These are phyloP conservation scores for Pontederia paniculata DNA, from an alignment of 176 grass and related monocot genomes.

Conservation along the genomic window DNA sequence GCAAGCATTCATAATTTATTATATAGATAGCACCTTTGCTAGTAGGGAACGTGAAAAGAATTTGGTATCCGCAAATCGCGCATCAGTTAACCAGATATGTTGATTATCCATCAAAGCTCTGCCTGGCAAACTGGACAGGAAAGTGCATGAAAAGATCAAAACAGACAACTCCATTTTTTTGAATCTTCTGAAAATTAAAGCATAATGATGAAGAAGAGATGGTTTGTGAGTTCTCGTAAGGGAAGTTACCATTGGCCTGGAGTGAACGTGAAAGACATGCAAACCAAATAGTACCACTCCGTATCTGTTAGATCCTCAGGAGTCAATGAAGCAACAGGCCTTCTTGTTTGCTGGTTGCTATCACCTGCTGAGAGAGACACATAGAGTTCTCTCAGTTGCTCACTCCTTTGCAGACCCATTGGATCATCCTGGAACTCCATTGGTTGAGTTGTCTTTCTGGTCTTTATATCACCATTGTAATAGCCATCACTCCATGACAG, in stretches of 20 bases:
- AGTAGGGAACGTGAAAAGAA: slow-evolving; percentile 50
- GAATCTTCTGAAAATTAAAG: not conserved
- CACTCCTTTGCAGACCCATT: slow-evolving; percentile 50
- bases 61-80: slow-evolving; percentile 34
- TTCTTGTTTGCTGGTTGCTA: slow-evolving; percentile 40
- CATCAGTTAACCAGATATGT: slow-evolving; percentile 50
- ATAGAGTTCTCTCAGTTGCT: slow-evolving; percentile 63
- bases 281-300: slow-evolving; percentile 82
- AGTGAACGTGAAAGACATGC: slow-evolving; percentile 77
- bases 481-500: slow-evolving; percentile 59
- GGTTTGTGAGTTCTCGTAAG: not conserved
- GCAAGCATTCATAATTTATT: not conserved
- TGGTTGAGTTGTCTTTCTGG: slow-evolving; percentile 49
- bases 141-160: not conserved
- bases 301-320: slow-evolving; percentile 67
- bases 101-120: slow-evolving; percentile 39
- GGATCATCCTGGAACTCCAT: slow-evolving; percentile 36
- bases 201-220: not conserved
- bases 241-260: slow-evolving; percentile 47
- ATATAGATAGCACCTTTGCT: slow-evolving; percentile 44
- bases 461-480: slow-evolving; percentile 87
- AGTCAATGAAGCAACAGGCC: slow-evolving; percentile 42
- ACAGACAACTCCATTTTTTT: not conserved
- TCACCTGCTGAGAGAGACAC: slow-evolving; percentile 43
- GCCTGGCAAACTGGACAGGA: slow-evolving; percentile 43